Evolutionary conservation across 208 protist genomes (phyloP).

Genomic region (Leishmania mexicana): DNA sequence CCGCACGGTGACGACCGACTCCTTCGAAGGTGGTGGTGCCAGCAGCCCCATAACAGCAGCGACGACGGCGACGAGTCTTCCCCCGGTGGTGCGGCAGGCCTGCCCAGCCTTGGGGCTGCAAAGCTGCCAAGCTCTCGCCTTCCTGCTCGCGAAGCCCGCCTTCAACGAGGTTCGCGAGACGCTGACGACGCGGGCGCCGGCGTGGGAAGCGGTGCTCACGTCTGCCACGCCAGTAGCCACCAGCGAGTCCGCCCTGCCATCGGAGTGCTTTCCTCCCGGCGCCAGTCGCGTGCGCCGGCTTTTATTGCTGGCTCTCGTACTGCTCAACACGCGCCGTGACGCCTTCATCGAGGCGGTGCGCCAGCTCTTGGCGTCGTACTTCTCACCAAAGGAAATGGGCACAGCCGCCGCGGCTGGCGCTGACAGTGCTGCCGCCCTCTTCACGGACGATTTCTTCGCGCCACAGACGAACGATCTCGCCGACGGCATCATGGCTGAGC

Average conservation of each 20-base stretch:
- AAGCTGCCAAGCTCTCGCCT: slow-evolving; percentile 42
- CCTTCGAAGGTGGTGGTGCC: neutral
- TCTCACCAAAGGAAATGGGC: slow-evolving; percentile 45
- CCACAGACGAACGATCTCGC: slow-evolving; percentile 48
- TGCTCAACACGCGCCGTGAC: slow-evolving; percentile 81
- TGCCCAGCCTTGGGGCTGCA: slow-evolving; percentile 31
- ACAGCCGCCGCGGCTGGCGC: neutral
- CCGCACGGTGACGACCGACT: neutral
- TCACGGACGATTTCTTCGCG: slow-evolving; percentile 56
- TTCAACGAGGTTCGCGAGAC: slow-evolving; percentile 69
- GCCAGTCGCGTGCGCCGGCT: slow-evolving; percentile 45
- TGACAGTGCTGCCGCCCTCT: neutral
- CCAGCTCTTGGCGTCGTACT: slow-evolving; percentile 64
- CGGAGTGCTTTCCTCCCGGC: slow-evolving; percentile 39
- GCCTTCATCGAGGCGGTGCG: slow-evolving; percentile 66
- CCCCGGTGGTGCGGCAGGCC: slow-evolving; percentile 35
- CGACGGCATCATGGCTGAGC: slow-evolving; percentile 56
- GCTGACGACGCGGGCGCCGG: slow-evolving; percentile 39
- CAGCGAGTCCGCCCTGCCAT: slow-evolving; percentile 39
- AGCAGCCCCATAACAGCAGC: neutral
- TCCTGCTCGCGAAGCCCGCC: slow-evolving; percentile 56
- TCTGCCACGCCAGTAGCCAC: slow-evolving; percentile 42
- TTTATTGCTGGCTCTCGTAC: slow-evolving; percentile 63
- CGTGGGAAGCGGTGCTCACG: slow-evolving; percentile 62
- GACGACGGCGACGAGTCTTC: neutral